Evolutionary conservation across 2,329 filamentous ascomycete species (phyloP), one percentile per base, ranked within the genome.

Genomic region (Grosmannia penicillata): DNA sequence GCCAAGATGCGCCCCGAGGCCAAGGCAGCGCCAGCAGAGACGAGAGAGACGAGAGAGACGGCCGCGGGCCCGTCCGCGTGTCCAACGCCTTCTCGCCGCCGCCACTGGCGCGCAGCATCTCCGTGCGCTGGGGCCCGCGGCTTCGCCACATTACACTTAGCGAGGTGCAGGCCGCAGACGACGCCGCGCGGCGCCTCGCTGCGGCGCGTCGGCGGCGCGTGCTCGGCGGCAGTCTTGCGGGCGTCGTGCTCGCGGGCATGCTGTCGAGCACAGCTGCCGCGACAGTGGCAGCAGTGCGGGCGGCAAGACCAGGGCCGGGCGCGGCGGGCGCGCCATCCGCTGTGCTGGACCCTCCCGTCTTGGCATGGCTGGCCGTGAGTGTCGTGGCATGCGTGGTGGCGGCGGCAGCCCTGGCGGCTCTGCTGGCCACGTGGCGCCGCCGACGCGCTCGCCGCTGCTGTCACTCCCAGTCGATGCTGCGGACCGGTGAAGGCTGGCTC

Each of bases 91-190:
- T 14, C 22, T 11, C 5, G 17, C 43, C 36, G 11, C 41, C 45
- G 3, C 37, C 30, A 11, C 19, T 38, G 3, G 17, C 33, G 6
- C 43, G 39, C 25, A 29, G 38, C 32, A 38, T 45, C 22, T 45
- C 43, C 7, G 24, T 42, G n/a, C 38, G 36, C 36, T 36, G 39
- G 18, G 45, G 45, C 5, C 41, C 40, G 2, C 40, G 37, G 5
- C 31, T 38, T 21, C 43, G 43, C 25, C 43, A 35, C n/a, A 30
- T 43, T 3, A 9, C 37, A 2, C 37, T 43, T 4, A 19, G 36
- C 22, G 41, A 40, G 2, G 33, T 30, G 33, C 37, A 38, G 35
- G 39, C 39, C 3, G 45, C 40, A 37, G 37, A 43, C 27, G 45
- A 45, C 6, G 41, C 37, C 11, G 40, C 24, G 2, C 30, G 37